Evolutionary conservation across 495 filamentous ascomycete species (phyloP).

Genomic region (Polyplosphaeria fusca): DNA sequence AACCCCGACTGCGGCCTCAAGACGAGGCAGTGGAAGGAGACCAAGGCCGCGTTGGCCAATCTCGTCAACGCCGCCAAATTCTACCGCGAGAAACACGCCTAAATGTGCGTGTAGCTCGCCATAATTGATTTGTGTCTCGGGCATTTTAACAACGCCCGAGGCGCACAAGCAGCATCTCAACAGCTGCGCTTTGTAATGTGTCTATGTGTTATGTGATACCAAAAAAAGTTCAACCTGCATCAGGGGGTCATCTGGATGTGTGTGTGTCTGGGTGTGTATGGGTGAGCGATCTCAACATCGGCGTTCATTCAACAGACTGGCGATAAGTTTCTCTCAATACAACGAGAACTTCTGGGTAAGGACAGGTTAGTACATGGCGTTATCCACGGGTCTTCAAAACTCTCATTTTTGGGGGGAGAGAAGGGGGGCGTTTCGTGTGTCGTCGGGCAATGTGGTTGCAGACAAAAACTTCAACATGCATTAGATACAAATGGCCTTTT

Average conservation of each 20-base stretch:
- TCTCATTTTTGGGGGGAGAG: too few relatives aligned
- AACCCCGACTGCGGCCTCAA: slow-evolving; percentile 99
- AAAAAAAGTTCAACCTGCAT: slow-evolving; percentile 50
- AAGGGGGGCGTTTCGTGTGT: too few relatives aligned
- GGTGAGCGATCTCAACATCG: slow-evolving; percentile 56
- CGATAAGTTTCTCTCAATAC: background rate
- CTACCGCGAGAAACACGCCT: slow-evolving; percentile 80
- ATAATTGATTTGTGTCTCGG: too few relatives aligned
- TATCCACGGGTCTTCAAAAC: slow-evolving; percentile 1
- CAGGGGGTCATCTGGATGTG: slow-evolving; percentile 22
- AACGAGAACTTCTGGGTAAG: background rate
- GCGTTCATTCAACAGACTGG: slow-evolving; percentile 39
- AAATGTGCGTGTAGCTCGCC: too few relatives aligned
- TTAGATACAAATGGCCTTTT: background rate
- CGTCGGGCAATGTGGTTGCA: background rate
- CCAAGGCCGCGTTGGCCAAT: slow-evolving; percentile 85
- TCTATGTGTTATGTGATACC: slow-evolving; percentile 37
- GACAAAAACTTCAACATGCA: slow-evolving; percentile 17
- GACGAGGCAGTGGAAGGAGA: slow-evolving; percentile 95
- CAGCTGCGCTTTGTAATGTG: slow-evolving; percentile 35
- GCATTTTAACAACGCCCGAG: slow-evolving; percentile 13
- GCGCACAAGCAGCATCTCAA: slow-evolving; percentile 30
- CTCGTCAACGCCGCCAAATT: slow-evolving; percentile 95
- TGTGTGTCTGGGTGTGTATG: slow-evolving; percentile 10
- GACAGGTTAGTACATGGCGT: background rate